Base-by-base conservation (phyloP, 2,329 filamentous ascomycete species). In the Scedosporium dehoogii region DNA sequence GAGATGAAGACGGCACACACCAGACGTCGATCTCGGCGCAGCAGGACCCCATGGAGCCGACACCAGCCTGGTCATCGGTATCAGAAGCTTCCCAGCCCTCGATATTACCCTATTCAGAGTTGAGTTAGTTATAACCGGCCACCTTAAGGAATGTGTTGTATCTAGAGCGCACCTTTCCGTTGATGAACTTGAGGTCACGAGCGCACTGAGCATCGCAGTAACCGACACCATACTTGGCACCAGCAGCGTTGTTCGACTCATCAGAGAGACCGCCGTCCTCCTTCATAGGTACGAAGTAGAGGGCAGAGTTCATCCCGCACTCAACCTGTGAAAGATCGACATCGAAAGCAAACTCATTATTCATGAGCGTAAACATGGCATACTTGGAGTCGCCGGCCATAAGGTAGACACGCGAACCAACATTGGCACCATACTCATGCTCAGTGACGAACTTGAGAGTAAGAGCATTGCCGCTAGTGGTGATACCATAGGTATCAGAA, bases 241-340 rank as follows among this genome's bases (percentile, higher is more conserved):
- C 75, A 33, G 74, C 75, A 62, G 71, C 70, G 71, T 76, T 83
- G 70, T 73, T 74, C 23, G 73, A 61, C 66, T 78, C 78, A 67
- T 75, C 76, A 69, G 70, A 67, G 68, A 75, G 71, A 61, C 81
- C 81, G 66, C 81, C 81, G 63, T 82, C 79, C 41, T 75, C 72
- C 21, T 81, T 77, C 82, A 85, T 85, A 64, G 78, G 73, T 16
- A 81, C 76, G 58, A 84, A 79, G 73, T 87, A 87, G 44, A 88
- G 72, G 29, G 85, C 85, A 60, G 84, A 84, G 73, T 89, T 88
- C 65, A 89, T 72, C 61, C 87, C 86, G 67, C 87, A 89, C 41
- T 68, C 80, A 27, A 88, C 76, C 62, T 80, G 79, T 29, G 84
- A 86, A 33, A 87, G 78, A 69, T 89, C 85, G 16, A 88, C 84